These are phyloP conservation scores for Nakazawaea populi DNA, from an alignment of 805 yeast genomes.

Conservation along the genomic window DNA sequence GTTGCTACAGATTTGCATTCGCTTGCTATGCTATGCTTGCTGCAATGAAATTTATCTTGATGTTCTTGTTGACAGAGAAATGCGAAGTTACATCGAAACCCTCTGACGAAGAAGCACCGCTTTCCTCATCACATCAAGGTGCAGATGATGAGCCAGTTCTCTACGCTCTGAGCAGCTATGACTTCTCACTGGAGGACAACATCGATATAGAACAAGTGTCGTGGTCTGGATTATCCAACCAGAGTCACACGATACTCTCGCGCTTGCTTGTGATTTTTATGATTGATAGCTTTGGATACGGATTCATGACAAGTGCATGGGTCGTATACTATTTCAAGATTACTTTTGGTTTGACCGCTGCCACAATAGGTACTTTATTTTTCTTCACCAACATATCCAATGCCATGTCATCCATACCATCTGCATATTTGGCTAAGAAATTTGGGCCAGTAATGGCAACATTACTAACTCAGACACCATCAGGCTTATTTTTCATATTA, in stretches of 20 bases:
- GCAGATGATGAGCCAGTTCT: constrained; percentile 4
- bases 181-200: constrained; percentile 12
- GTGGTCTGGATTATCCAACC: constrained; percentile 32
- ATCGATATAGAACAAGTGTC: constrained; percentile 17
- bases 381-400: constrained; percentile 57
- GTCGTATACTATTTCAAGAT: constrained; percentile 72
- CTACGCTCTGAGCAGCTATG: constrained; percentile 13
- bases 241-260: constrained; percentile 36
- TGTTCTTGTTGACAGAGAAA: constrained; percentile 43
- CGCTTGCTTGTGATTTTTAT: constrained; percentile 59
- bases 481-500: constrained; percentile 55
- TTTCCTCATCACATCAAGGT: constrained; percentile 1
- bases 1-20: constrained; percentile 54
- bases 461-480: constrained; percentile 68
- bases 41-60: constrained; percentile 39
- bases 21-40: constrained; percentile 51
- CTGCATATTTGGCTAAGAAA: constrained; percentile 58
- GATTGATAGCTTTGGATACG: constrained; percentile 83
- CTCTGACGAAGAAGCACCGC: constrained; percentile 14
- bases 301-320: constrained; percentile 89
- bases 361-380: constrained; percentile 61
- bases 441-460: constrained; percentile 81
- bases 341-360: constrained; percentile 46
- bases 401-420: constrained; percentile 68
- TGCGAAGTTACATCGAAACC: constrained; percentile 40